Percentiles rank a stretch among this genome's conserved stretches.
phyloP scores from a whole-genome alignment of 169 alveolate genomes.

The Babesia caballi region DNA sequence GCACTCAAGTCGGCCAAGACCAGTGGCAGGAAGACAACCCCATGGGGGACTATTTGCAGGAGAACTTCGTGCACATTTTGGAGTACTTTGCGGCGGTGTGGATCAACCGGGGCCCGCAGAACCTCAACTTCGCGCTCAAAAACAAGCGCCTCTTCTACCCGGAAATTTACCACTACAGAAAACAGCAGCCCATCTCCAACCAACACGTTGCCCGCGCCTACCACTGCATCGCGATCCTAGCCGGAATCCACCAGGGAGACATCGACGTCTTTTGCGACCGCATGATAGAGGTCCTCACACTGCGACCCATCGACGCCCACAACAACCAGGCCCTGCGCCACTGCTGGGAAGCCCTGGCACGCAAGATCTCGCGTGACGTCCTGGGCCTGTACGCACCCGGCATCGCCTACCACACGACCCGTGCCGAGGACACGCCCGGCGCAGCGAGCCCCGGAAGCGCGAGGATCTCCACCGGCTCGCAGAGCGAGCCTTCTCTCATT shows the following conservation, averaged over 20 bases:
- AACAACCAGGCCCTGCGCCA: not conserved
- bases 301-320: not conserved
- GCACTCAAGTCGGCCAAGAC: too few species aligned
- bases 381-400: slow-evolving; percentile 43
- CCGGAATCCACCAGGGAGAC: slow-evolving; percentile 28
- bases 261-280: slow-evolving; percentile 54
- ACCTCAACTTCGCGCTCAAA: slow-evolving; percentile 14
- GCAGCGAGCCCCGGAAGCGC: not conserved
- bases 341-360: slow-evolving; percentile 34
- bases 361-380: not conserved
- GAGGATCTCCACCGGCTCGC: not conserved
- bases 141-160: slow-evolving; percentile 51
- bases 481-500: not conserved
- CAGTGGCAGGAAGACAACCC: not conserved
- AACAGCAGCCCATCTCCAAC: not conserved
- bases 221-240: slow-evolving; percentile 43
- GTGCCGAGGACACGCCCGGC: not conserved
- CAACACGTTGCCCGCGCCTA: slow-evolving; percentile 19
- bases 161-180: slow-evolving; percentile 31
- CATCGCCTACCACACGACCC: slow-evolving; percentile 30
- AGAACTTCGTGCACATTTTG: slow-evolving; percentile 44
- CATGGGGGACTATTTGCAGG: slow-evolving; percentile 27
- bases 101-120: slow-evolving; percentile 22
- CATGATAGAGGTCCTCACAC: slow-evolving; percentile 42
- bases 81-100: slow-evolving; percentile 46